phyloP scores from a whole-genome alignment of 2,329 filamentous ascomycete species.

The Diaporthe helianthi region DNA sequence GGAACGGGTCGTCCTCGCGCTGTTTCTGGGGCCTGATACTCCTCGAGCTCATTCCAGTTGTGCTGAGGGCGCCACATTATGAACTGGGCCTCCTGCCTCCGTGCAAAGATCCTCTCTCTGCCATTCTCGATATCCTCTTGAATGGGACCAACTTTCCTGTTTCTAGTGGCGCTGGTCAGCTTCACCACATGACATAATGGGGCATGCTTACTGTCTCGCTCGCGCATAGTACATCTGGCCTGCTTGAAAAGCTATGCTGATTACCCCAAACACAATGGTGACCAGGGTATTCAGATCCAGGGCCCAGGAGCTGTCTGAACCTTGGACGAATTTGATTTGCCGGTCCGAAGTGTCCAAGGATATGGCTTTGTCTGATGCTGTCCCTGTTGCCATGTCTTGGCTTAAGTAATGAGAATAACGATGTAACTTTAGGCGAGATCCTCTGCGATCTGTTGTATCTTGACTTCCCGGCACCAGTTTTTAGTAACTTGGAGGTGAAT shows the following conservation, averaged over 20 bases:
- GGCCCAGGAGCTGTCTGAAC: neutral
- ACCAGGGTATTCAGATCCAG: slow-evolving; percentile 24
- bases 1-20: neutral
- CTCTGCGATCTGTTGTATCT: neutral
- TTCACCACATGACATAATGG: neutral
- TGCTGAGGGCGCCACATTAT: neutral
- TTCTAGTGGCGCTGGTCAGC: neutral
- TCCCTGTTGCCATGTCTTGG: neutral
- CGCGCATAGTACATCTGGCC: neutral
- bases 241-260: neutral
- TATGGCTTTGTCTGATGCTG: neutral
- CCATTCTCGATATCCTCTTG: neutral
- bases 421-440: too few relatives aligned
- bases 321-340: neutral
- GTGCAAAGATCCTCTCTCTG: too few relatives aligned
- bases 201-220: neutral
- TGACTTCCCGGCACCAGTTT: neutral
- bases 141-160: accelerated
- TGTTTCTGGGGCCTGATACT: neutral
- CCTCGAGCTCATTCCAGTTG: neutral
- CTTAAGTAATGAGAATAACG: accelerated
- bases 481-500: neutral
- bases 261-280: slow-evolving; percentile 7
- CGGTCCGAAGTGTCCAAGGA: neutral
- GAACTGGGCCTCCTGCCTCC: neutral